Percentiles rank a stretch among this genome's conserved stretches.
Conservation (phyloP, 495 filamentous ascomycete genomes). For the Staphylotrichum longicolle region DNA sequence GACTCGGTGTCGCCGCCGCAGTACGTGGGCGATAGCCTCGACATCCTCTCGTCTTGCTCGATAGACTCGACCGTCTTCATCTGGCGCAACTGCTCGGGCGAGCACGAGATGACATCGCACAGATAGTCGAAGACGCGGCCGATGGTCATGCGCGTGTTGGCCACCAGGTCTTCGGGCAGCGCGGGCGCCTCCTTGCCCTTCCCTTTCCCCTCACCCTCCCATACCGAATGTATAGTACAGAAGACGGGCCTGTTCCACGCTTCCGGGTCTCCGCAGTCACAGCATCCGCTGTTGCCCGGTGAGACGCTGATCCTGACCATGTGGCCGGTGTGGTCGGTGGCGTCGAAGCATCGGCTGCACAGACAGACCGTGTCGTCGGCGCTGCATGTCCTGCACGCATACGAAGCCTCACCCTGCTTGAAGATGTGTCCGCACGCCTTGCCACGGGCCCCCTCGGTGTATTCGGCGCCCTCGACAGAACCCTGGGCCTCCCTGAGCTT, state of each 20-base stretch:
- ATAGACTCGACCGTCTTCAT: constrained; percentile 79
- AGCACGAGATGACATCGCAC: constrained; percentile 95
- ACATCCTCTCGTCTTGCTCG: constrained; percentile 73
- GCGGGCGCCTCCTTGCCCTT: constrained; percentile 59
- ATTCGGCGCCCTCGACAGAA: constrained; percentile 90
- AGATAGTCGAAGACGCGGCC: constrained; percentile 85
- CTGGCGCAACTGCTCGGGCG: constrained; percentile 88
- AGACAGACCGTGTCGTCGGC: constrained; percentile 83
- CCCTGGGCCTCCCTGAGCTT: constrained; percentile 83
- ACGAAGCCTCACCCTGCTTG: constrained; percentile 85
- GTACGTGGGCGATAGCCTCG: constrained; percentile 70
- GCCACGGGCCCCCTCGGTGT: constrained; percentile 85
- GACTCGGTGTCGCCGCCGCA: constrained; percentile 56
- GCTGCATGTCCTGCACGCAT: constrained; percentile 89
- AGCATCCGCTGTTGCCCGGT: constrained; percentile 88
- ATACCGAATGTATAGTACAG: constrained; percentile 86
- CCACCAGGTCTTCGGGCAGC: constrained; percentile 69
- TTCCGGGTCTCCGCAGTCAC: constrained; percentile 93
- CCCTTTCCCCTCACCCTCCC: constrained; percentile 54
- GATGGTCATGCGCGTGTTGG: constrained; percentile 78
- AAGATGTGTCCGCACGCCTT: constrained; percentile 98
- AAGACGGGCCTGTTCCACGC: constrained; percentile 86
- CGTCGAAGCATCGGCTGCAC: constrained; percentile 88
- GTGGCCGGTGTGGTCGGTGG: constrained; percentile 92
- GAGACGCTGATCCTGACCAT: constrained; percentile 83